These are phyloP conservation scores for Melastoma candidum DNA, from an alignment of 441 rosid species.

Conservation along the genomic window DNA sequence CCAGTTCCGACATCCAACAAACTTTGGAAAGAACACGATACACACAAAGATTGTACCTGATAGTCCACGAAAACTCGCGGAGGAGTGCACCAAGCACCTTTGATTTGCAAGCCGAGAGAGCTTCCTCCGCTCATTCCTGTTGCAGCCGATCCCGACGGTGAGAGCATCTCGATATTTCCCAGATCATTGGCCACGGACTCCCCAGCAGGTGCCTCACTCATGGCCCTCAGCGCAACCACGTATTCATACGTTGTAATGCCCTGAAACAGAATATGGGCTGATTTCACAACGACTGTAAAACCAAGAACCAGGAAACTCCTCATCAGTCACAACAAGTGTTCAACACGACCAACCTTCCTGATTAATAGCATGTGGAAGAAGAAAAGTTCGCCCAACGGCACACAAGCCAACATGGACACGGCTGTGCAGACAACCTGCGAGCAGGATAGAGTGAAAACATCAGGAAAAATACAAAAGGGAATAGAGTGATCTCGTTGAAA, in stretches of 20 bases:
- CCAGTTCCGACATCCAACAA: not conserved
- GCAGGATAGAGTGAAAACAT: too few species aligned
- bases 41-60: slow-evolving; percentile 34
- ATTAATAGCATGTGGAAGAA: slow-evolving; percentile 57
- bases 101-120: slow-evolving; percentile 54
- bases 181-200: slow-evolving; percentile 51
- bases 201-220: slow-evolving; percentile 72
- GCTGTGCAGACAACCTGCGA: slow-evolving; percentile 44
- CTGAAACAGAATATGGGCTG: slow-evolving; percentile 14
- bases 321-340: not conserved
- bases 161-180: slow-evolving; percentile 37
- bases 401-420: slow-evolving; percentile 52
- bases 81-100: slow-evolving; percentile 77
- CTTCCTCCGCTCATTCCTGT: slow-evolving; percentile 73
- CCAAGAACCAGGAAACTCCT: not conserved
- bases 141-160: slow-evolving; percentile 66
- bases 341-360: slow-evolving; percentile 35
- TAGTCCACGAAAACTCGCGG: slow-evolving; percentile 71
- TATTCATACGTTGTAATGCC: slow-evolving; percentile 74
- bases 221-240: slow-evolving; percentile 74
- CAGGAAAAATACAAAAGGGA: too few species aligned
- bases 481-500: too few species aligned
- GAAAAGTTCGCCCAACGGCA: slow-evolving; percentile 61
- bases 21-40: slow-evolving; percentile 1
- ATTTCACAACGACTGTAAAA: not conserved